Evolutionary conservation across 164 flowering plant genomes (phyloP), one percentile per base, ranked within the genome.

Genomic region (Akebia trifoliata): DNA sequence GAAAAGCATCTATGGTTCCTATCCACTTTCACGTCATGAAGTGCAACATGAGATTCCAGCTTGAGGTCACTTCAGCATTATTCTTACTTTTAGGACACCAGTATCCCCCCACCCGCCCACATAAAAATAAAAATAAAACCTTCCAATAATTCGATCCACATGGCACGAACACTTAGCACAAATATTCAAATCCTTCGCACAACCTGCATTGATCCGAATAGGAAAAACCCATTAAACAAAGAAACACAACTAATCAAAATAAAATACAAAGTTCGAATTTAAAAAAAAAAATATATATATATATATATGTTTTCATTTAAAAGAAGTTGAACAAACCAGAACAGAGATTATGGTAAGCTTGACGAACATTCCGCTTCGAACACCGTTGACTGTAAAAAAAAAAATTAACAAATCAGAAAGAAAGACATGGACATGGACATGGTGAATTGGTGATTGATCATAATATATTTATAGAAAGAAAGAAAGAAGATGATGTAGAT

Each of bases 111-210:
- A n/a, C n/a, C n/a, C n/a, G n/a, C n/a, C n/a, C 2, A 34, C 0
- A 24, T 22, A 10, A 21, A n/a, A 51, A 10, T 24, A 2, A 12
- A 30, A 8, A 20, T 22, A 50, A 50, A 47, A 89, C 99, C 97
- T 94, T 76, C 97, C 99, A 59, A 86, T 43, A 14, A 83, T 72
- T 4, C 64, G 71, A 38, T 69, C 83, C 6, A 83, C 96, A 26
- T 67, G 84, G 62, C 81, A 81, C 40, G 84, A 72, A 68, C 99
- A 94, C 69, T 94, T 90, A 5, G 99, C 96, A 39, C 99, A 93
- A 0, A 87, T 90, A 24, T 79, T 70, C 5, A 74, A 77, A 53
- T 86, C 95, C 84, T 87, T 93, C 0, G 99, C 96, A 73, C 99
- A 94, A 28, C 72, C 99, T 93, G 59, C 62, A 74, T 22, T 29